Percentiles rank a stretch among this genome's conserved stretches.
Conservation (phyloP, 164 flowering plant genomes). For the Kingdonia uniflora region DNA sequence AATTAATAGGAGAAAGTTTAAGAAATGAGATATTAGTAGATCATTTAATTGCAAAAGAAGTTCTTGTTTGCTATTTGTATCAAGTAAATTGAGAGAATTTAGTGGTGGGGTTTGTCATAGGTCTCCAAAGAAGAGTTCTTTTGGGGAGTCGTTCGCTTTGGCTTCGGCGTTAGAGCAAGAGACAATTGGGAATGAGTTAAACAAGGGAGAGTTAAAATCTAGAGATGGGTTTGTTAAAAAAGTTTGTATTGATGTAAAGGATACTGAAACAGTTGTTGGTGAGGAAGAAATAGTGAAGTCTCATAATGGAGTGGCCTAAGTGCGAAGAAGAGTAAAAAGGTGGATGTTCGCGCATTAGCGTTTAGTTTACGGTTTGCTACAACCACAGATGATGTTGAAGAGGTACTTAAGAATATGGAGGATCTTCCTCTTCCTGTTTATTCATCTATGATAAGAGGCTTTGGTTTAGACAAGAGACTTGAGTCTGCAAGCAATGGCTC, state of each 20-base stretch:
- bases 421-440: slow-evolving; percentile 68
- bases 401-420: slow-evolving; percentile 46
- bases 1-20: no score
- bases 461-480: slow-evolving; percentile 55
- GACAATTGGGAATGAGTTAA: slow-evolving; percentile 19
- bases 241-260: no score
- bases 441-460: slow-evolving; percentile 57
- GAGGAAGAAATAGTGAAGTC: no score
- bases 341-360: slow-evolving; percentile 69
- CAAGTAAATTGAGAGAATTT: no score
- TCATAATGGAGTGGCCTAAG: no score
- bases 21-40: no score
- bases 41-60: slow-evolving; percentile 9
- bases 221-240: no score
- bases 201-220: slow-evolving; percentile 5
- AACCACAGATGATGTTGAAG: slow-evolving; percentile 71
- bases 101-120: no score
- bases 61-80: no score
- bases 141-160: slow-evolving; percentile 17
- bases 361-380: slow-evolving; percentile 37
- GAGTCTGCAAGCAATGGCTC: slow-evolving; percentile 58
- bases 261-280: background rate
- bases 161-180: slow-evolving; percentile 37
- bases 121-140: slow-evolving; percentile 14
- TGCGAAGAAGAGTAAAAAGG: slow-evolving; percentile 14